These are phyloP conservation scores for Globisporangium emineosum DNA, from an alignment of 352 stramenopile species.

Conservation along the genomic window DNA sequence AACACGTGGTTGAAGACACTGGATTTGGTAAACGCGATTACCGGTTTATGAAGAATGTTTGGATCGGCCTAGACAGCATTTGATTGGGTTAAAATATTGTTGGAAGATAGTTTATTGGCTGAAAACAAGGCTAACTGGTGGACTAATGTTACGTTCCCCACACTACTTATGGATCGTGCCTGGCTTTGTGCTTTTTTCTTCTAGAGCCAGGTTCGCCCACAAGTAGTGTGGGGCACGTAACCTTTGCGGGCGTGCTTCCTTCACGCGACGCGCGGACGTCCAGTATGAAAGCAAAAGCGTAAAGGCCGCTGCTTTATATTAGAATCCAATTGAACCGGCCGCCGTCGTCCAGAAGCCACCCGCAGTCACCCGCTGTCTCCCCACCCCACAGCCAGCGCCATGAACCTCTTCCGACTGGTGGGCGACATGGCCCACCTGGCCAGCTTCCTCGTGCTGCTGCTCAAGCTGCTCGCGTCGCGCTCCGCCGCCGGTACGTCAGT, in stretches of 20 bases:
- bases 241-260: neutral
- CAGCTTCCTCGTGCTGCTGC: slow-evolving; percentile 98
- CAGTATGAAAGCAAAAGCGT: slow-evolving; percentile 1
- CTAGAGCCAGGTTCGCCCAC: no score
- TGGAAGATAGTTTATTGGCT: neutral
- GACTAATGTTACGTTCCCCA: neutral
- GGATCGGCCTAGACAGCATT: neutral
- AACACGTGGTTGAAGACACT: neutral
- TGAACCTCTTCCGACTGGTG: slow-evolving; percentile 97
- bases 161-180: neutral
- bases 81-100: neutral
- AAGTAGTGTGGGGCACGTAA: no score
- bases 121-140: neutral
- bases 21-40: no score
- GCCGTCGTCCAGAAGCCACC: no score
- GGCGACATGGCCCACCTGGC: slow-evolving; percentile 99
- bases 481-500: slow-evolving; percentile 68
- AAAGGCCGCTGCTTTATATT: neutral
- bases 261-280: slow-evolving; percentile 3
- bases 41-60: no score
- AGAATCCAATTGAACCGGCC: slow-evolving; percentile 3
- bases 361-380: neutral
- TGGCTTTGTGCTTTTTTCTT: neutral
- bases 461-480: slow-evolving; percentile 91
- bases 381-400: slow-evolving; percentile 23